Conservation (phyloP, 495 filamentous ascomycete genomes). For the Penicillium bialowiezense region DNA sequence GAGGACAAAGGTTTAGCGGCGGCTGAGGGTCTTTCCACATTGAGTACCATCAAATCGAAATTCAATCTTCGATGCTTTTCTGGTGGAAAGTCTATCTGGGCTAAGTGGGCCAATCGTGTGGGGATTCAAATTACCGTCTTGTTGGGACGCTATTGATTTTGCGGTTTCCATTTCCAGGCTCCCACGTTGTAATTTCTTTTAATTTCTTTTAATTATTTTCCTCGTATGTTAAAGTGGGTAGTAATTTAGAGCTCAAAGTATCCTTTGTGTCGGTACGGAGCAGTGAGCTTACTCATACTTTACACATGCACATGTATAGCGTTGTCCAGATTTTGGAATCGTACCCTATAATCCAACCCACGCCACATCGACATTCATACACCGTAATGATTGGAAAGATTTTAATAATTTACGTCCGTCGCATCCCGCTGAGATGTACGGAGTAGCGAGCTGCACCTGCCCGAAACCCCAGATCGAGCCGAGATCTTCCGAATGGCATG, state of each 20-base stretch:
- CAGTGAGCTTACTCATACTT: no score
- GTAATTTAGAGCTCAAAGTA: no score
- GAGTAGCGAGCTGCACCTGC: slow-evolving; percentile 1
- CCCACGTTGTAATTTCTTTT: not conserved
- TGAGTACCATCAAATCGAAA: no score
- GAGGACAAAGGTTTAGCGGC: not conserved
- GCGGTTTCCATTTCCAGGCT: not conserved
- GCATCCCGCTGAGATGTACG: no score
- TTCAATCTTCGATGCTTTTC: not conserved
- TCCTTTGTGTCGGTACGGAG: no score
- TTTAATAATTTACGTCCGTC: not conserved
- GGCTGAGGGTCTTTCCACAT: not conserved
- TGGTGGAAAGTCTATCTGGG: not conserved
- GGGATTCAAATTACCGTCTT: not conserved
- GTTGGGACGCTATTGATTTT: slow-evolving; percentile 2
- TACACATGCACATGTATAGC: no score
- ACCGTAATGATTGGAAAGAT: not conserved
- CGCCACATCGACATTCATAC: no score
- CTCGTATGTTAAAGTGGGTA: no score
- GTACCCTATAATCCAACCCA: no score
- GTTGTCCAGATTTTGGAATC: no score
- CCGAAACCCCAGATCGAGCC: slow-evolving; percentile 4
- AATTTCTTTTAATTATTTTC: not conserved
- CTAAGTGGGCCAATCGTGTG: not conserved
- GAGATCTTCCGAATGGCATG: slow-evolving; percentile 4